Base-by-base conservation (phyloP, 306 rosid genomes). In the Cercis canadensis region DNA sequence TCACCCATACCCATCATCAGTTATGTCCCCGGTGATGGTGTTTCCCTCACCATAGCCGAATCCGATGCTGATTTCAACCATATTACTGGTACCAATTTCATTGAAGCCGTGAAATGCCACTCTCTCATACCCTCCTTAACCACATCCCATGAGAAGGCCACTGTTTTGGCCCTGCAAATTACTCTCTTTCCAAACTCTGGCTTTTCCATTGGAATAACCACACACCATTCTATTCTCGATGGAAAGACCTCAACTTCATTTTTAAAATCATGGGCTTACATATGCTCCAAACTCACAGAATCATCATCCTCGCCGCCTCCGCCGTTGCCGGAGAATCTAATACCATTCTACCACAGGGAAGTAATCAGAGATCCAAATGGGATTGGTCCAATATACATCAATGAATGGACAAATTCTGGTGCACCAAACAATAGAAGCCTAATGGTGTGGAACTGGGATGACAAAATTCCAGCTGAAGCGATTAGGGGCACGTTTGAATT, bases 11-110 rank as follows among this genome's bases (percentile, higher is more conserved):
- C 85, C 45, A 40, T 63, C 72, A 12, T 84, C 33, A 44, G 8
- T 0, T 76, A 51, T 70, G 13, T 24, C 8, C 45, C 73, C 10
- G 74, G 73, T 3, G 85, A 84, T 12, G 19, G 57, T 2, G 70
- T 84, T 64, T 73, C 88, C 3, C 69, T 84, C 58, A 63, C 78
- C 4, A 11, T 84, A 17, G 83, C 81, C 10, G 76, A 80, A 51
- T 75, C 75, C 1, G 13, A 39, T 5, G 78, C 59, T 5, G 74
- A 76, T 33, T 80, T 77, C 44, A 19, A 51, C 69, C 54, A 21
- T 57, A 39, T 84, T 19, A 46, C 79, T 0, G n/a, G 64, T 18
- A 49, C 39, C 33, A 13, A 51, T 11, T 36, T 67, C 8, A 59
- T 31, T 36, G 40, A 17, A 32, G 78, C 79, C 11, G 5, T 29